Base-by-base conservation (phyloP, 306 rosid genomes). In the Inga oerstediana region DNA sequence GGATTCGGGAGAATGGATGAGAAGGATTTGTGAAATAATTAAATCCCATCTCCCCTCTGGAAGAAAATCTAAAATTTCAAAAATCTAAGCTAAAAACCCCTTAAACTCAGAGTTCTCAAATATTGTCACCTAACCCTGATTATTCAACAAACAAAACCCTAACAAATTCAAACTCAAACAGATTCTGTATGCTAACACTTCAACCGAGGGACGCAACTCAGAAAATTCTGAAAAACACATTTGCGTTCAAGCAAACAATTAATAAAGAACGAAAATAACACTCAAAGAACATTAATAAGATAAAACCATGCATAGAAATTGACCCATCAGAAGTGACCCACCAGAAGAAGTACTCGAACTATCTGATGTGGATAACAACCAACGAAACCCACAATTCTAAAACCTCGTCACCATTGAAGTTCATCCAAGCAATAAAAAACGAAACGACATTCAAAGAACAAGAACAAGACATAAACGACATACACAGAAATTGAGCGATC, bases 11-110 rank as follows among this genome's bases (percentile, higher is more conserved):
- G 20, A 64, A 30, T 12, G 37, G 14, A 30, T 30, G 68, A 10
- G 37, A 64, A 13, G 41, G 20, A 64, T 14, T 14, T 30, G 43
- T 15, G 8, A 65, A 44, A 11, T 43, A 44, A 44, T 16, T 15
- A 54, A 72, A 44, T 22, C 20, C 8, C 11, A 24, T 43, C 35
- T 39, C 43, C 37, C 17, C 17, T 14, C 41, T n/a, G 19, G 19
- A 44, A 32, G 2, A n/a, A n/a, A 9, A 64, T 39, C 43, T 37
- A 52, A 67, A 75, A n/a, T 75, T 75, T 66, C 76, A 82, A 67
- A 74, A 49, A 65, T 66, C 66, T 51, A 51, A 16, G 46, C 80
- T 37, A 48, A 65, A 37, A 74, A 14, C 37, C 41, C 32, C 2
- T 49, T 3, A 12, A 64, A 64, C 54, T 8, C 30, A 13, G 56